Conservation (phyloP, 83 land plant species). For the Picea abies region DNA sequence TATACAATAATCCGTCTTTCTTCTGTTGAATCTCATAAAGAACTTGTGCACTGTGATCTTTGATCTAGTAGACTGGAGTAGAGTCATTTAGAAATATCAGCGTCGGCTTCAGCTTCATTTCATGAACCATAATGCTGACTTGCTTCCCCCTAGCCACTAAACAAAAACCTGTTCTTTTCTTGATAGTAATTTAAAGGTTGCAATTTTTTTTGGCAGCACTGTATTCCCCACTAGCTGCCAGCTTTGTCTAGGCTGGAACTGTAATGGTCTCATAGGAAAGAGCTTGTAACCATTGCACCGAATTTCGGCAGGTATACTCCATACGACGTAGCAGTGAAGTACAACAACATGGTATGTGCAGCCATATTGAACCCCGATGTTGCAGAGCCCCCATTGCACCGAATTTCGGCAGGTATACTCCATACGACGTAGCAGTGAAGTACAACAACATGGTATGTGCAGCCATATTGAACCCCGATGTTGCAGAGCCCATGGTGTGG, state of each 20-base stretch:
- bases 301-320: slow-evolving; percentile 25
- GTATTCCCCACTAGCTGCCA: neutral
- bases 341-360: slow-evolving; percentile 28
- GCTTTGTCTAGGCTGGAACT: too few species aligned
- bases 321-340: slow-evolving; percentile 24
- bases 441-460: slow-evolving; percentile 28
- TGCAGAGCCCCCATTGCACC: slow-evolving; percentile 23
- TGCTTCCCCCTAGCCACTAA: neutral
- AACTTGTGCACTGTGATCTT: too few species aligned
- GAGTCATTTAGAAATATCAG: too few species aligned
- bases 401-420: slow-evolving; percentile 22
- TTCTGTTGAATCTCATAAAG: too few species aligned
- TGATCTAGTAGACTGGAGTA: too few species aligned
- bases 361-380: slow-evolving; percentile 28
- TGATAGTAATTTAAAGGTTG: neutral
- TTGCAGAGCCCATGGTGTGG: slow-evolving; percentile 39
- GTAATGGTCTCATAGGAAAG: neutral
- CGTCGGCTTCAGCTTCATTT: too few species aligned
- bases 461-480: slow-evolving; percentile 28
- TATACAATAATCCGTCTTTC: too few species aligned
- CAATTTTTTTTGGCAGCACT: neutral
- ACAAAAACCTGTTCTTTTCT: neutral
- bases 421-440: slow-evolving; percentile 27
- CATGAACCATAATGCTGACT: neutral
- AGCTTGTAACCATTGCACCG: neutral